Percentiles rank a stretch among this genome's conserved stretches.
Evolutionary conservation across 2,329 filamentous ascomycete genomes (phyloP).

Genomic region (Aureobasidium sp.): DNA sequence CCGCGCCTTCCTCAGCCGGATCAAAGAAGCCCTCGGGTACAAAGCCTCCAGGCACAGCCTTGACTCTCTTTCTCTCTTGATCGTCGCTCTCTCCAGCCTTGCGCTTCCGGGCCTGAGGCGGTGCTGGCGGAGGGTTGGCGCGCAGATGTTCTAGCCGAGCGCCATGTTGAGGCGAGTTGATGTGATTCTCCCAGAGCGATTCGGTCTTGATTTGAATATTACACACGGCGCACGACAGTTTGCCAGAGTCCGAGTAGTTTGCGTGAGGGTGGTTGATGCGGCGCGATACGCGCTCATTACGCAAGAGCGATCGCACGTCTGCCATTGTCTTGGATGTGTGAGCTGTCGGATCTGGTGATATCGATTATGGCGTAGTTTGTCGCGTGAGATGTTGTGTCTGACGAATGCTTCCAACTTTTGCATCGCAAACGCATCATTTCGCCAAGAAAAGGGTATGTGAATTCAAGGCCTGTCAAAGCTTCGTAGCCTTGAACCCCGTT

Average conservation of each 20-base stretch:
- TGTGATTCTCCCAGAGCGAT: slow-evolving; percentile 57
- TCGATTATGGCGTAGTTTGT: no score
- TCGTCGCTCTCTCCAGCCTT: slow-evolving; percentile 33
- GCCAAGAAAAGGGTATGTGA: not conserved
- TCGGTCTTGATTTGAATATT: slow-evolving; percentile 57
- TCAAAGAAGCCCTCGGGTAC: slow-evolving; percentile 11
- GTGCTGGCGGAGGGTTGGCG: slow-evolving; percentile 18
- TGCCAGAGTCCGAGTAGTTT: slow-evolving; percentile 58
- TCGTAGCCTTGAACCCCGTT: not conserved
- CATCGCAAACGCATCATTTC: slow-evolving; percentile 3
- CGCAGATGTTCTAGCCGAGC: slow-evolving; percentile 28
- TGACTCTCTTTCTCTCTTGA: slow-evolving; percentile 13
- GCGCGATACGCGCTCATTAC: slow-evolving; percentile 65
- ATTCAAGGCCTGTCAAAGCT: not conserved
- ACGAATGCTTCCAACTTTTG: slow-evolving; percentile 5
- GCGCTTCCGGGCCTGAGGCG: slow-evolving; percentile 40
- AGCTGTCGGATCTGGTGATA: not conserved
- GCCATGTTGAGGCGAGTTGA: slow-evolving; percentile 40
- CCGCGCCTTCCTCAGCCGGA: slow-evolving; percentile 25
- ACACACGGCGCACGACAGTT: slow-evolving; percentile 59
- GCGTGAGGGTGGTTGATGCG: slow-evolving; percentile 63
- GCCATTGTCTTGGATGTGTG: slow-evolving; percentile 45
- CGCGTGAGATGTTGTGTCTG: not conserved
- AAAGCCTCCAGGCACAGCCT: slow-evolving; percentile 10
- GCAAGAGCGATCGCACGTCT: slow-evolving; percentile 70